Percentiles rank a stretch among this genome's conserved stretches.
Conservation (phyloP, 306 rosid genomes). For the Rubus parviflorus region DNA sequence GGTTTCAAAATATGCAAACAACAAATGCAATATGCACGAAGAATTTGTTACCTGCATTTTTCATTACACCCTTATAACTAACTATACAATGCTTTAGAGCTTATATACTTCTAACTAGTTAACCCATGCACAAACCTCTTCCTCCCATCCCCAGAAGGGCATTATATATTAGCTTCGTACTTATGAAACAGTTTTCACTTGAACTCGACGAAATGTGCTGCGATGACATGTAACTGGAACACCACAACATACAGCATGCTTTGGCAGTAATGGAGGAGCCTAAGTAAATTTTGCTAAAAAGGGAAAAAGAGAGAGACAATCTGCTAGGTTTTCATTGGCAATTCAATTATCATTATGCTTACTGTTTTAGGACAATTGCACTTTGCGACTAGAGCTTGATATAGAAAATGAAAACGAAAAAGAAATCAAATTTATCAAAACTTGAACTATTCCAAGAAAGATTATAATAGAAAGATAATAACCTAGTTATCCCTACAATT, state of each 20-base stretch:
- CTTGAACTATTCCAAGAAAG: not conserved
- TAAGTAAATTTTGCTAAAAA: not conserved
- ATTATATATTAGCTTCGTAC: not conserved
- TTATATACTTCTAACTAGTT: not conserved
- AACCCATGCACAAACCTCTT: too few species aligned
- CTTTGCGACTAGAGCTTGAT: not conserved
- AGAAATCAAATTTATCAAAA: not conserved
- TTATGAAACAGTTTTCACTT: not conserved
- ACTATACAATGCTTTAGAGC: not conserved
- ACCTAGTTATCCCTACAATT: not conserved
- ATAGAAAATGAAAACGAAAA: not conserved
- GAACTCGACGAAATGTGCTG: not conserved
- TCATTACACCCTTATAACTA: not conserved
- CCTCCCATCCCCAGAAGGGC: too few species aligned
- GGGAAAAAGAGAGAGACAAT: not conserved
- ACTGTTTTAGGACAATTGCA: not conserved
- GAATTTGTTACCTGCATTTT: not conserved
- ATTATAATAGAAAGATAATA: not conserved
- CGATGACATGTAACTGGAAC: not conserved
- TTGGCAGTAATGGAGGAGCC: not conserved
- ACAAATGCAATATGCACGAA: not conserved
- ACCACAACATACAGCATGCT: not conserved
- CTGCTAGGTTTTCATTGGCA: not conserved
- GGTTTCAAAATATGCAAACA: not conserved
- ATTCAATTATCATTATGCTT: not conserved